phyloP scores from a whole-genome alignment of 73 alveolate genomes.

The Paramecium primaurelia region DNA sequence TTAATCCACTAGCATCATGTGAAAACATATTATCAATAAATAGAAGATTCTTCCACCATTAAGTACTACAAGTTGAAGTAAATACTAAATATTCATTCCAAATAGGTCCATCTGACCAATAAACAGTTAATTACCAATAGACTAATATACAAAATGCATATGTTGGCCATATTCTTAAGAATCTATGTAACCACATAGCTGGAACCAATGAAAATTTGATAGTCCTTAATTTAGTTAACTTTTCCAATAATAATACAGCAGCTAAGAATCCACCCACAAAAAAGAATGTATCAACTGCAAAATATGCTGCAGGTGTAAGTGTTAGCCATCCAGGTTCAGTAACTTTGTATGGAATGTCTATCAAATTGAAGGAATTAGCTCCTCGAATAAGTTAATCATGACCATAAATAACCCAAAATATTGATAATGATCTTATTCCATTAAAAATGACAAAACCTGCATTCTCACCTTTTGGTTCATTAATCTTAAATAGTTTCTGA shows the following conservation, averaged over 20 bases:
- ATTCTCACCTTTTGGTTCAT: slow-evolving; percentile 36
- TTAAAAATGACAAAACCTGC: slow-evolving; percentile 46
- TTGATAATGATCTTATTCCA: slow-evolving; percentile 57
- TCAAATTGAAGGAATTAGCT: neutral
- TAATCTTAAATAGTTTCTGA: neutral
- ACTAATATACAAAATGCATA: slow-evolving; percentile 43
- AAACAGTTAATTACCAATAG: slow-evolving; percentile 42
- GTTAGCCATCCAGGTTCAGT: slow-evolving; percentile 40
- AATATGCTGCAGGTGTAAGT: slow-evolving; percentile 47
- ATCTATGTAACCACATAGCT: slow-evolving; percentile 63
- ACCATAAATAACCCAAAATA: slow-evolving; percentile 61
- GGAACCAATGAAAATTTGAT: neutral
- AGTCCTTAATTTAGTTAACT: slow-evolving; percentile 3
- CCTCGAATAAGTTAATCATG: slow-evolving; percentile 36
- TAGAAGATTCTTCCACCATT: slow-evolving; percentile 67
- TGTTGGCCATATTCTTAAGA: slow-evolving; percentile 64
- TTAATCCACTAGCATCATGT: neutral
- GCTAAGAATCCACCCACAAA: slow-evolving; percentile 67
- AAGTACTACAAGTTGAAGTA: slow-evolving; percentile 29
- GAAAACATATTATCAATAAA: slow-evolving; percentile 62
- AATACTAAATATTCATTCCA: slow-evolving; percentile 47
- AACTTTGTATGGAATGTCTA: neutral
- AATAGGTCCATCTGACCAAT: slow-evolving; percentile 64
- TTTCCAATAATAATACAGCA: slow-evolving; percentile 54
- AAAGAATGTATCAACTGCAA: slow-evolving; percentile 69